A percentile compares a stretch with the other conserved stretches of the same genome.
Conservation (phyloP, 176 grass and related monocot species). For the Areca catechu region DNA sequence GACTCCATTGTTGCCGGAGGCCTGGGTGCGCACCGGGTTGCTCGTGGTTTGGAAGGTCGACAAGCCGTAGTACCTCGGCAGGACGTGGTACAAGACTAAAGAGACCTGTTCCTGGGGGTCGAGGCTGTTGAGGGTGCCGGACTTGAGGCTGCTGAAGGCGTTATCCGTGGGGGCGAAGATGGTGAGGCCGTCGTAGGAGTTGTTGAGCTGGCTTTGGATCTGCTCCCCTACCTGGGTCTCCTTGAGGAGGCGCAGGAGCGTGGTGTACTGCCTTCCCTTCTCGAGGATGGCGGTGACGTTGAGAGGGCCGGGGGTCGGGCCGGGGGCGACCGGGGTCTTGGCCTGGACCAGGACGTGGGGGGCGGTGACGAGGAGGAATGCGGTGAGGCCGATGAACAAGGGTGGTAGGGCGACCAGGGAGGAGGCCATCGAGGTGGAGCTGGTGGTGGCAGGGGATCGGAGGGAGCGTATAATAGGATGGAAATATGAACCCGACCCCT, state of each 20-base stretch:
- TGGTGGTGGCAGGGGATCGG: neutral
- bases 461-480: neutral
- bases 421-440: too few relatives aligned
- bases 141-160: slow-evolving; percentile 40
- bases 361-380: slow-evolving; percentile 11
- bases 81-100: slow-evolving; percentile 48
- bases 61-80: slow-evolving; percentile 46
- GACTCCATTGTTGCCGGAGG: slow-evolving; percentile 38
- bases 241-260: slow-evolving; percentile 44
- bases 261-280: slow-evolving; percentile 53
- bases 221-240: slow-evolving; percentile 31
- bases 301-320: slow-evolving; percentile 17
- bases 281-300: slow-evolving; percentile 60
- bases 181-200: slow-evolving; percentile 53
- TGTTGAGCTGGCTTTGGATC: slow-evolving; percentile 54
- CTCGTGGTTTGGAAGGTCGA: slow-evolving; percentile 43
- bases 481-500: neutral
- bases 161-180: slow-evolving; percentile 51
- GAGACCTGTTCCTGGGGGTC: slow-evolving; percentile 38
- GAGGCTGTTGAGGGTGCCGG: slow-evolving; percentile 42
- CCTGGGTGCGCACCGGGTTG: slow-evolving; percentile 64
- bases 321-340: slow-evolving; percentile 11
- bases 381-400: slow-evolving; percentile 18
- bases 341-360: neutral
- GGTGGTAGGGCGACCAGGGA: slow-evolving; percentile 3